These are phyloP conservation scores for Aurantiochytrium sp. DNA, from an alignment of 108 stramenopile genomes.

Conservation along the genomic window DNA sequence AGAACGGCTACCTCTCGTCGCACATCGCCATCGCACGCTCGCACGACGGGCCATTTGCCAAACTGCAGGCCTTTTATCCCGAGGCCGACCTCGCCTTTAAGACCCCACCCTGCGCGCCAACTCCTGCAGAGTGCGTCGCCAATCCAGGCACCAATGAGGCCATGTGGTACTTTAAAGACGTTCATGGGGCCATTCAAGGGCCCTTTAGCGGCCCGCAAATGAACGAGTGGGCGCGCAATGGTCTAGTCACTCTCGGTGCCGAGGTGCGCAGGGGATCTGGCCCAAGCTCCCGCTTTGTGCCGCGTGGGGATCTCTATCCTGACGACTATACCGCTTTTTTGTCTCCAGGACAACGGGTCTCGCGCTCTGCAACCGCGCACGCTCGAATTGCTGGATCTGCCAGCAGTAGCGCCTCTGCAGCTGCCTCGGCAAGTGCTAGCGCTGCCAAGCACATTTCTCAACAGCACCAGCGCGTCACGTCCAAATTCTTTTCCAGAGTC, in stretches of 20 bases:
- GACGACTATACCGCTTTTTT: neutral
- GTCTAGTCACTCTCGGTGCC: neutral
- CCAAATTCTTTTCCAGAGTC: neutral
- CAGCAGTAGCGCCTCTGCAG: neutral
- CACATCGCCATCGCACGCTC: neutral
- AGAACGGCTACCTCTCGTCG: neutral
- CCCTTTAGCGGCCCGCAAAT: neutral
- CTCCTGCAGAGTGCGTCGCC: neutral
- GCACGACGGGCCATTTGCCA: neutral
- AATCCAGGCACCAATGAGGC: neutral
- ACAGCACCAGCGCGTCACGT: neutral
- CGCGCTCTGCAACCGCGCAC: neutral
- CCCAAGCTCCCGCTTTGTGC: neutral
- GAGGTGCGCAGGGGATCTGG: neutral
- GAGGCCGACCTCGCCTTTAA: neutral
- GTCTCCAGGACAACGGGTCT: neutral
- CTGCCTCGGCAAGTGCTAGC: neutral
- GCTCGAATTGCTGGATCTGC: neutral
- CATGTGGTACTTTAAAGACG: neutral
- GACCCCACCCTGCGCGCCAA: neutral
- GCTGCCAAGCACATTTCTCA: neutral
- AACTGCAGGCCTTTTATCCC: neutral
- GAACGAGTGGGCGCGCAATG: neutral
- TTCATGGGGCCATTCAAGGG: neutral
- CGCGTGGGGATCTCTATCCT: neutral